A percentile compares a stretch with the other conserved stretches of the same genome.
Evolutionary conservation across 2,329 filamentous ascomycete genomes (phyloP).

Genomic region (Apiospora koreana): DNA sequence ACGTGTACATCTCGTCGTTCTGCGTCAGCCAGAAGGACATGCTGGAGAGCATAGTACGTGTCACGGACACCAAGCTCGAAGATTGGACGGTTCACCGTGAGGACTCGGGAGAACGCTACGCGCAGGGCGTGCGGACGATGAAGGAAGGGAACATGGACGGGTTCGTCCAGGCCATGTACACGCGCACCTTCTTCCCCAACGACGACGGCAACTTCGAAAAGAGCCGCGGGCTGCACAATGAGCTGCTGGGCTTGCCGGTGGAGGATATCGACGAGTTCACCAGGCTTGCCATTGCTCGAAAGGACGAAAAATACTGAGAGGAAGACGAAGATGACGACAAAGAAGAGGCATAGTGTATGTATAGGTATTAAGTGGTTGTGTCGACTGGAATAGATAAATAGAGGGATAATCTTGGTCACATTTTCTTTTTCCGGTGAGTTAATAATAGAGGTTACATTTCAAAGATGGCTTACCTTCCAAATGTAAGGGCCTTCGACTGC

Average conservation of each 20-base stretch:
- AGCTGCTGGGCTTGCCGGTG: conserved; percentile 12
- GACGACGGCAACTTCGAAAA: conserved; percentile 11
- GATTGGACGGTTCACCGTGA: conserved; percentile 63
- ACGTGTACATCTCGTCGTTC: conserved; percentile 58
- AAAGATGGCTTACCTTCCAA: too few relatives aligned
- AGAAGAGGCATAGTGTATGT: too few relatives aligned
- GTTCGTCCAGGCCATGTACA: conserved; percentile 14
- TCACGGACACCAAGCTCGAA: conserved; percentile 49
- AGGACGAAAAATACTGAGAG: not conserved
- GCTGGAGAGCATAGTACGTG: conserved; percentile 60
- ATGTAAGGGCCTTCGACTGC: too few relatives aligned
- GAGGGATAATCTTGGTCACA: too few relatives aligned
- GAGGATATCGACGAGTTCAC: conserved; percentile 17
- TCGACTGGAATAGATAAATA: too few relatives aligned
- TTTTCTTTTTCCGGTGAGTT: too few relatives aligned
- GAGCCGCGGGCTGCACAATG: conserved; percentile 9
- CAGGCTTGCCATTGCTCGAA: conserved; percentile 1
- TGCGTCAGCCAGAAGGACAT: conserved; percentile 63
- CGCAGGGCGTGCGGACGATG: conserved; percentile 41
- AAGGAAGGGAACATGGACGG: conserved; percentile 5
- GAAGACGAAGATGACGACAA: too few relatives aligned
- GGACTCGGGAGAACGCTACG: conserved; percentile 46
- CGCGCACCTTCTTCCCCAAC: conserved; percentile 14
- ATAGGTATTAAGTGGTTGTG: too few relatives aligned
- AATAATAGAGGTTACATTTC: too few relatives aligned